Percentiles rank a stretch among this genome's conserved stretches.
Conservation (phyloP, 192 early-diverging fungal species). For the Entomortierella parvispora region DNA sequence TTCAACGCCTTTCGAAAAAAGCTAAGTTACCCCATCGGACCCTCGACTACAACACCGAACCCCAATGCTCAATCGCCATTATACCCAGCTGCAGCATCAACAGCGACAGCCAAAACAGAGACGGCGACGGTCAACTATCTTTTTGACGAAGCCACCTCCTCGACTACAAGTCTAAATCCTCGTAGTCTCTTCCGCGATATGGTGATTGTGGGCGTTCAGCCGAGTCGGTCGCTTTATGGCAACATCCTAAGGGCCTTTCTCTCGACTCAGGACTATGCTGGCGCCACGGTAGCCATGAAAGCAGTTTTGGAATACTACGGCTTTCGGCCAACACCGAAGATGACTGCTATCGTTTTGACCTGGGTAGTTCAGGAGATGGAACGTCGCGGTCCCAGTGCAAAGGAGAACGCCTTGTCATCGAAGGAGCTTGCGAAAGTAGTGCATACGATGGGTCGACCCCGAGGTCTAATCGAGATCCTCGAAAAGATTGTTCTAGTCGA, state of each 20-base stretch:
- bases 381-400: constrained; percentile 1
- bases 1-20: constrained; percentile 8
- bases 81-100: neutral
- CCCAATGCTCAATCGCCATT: neutral
- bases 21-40: constrained; percentile 20
- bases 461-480: constrained; percentile 34
- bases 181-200: constrained; percentile 39
- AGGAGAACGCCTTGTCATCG: constrained; percentile 1
- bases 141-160: constrained; percentile 16
- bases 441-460: constrained; percentile 17
- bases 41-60: neutral
- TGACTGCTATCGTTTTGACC: constrained; percentile 35
- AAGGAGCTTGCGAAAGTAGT: constrained; percentile 25
- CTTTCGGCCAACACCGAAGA: constrained; percentile 35
- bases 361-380: constrained; percentile 31
- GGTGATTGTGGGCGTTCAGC: constrained; percentile 39
- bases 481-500: constrained; percentile 16
- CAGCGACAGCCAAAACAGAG: neutral
- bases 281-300: constrained; percentile 25
- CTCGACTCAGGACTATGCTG: constrained; percentile 26
- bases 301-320: constrained; percentile 27
- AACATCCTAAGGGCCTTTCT: constrained; percentile 44
- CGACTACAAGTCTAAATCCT: constrained; percentile 10
- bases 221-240: constrained; percentile 26
- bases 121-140: constrained; percentile 4